These are phyloP conservation scores for Ploettnerulaceae sp. DNA, from an alignment of 2,329 filamentous ascomycete genomes.

Conservation along the genomic window DNA sequence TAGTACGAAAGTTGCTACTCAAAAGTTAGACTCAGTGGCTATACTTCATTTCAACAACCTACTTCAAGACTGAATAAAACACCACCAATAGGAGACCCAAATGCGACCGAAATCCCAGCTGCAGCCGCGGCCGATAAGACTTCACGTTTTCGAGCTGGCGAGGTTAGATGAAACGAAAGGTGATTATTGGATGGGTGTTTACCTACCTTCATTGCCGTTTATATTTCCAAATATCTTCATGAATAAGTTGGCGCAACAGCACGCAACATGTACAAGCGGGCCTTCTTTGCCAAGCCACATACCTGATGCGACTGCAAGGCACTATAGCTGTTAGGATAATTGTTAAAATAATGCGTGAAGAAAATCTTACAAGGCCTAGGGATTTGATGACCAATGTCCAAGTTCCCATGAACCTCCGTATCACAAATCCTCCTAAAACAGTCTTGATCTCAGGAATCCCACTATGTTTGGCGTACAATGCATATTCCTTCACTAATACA, in stretches of 20 bases:
- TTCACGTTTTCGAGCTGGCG: constrained; percentile 79
- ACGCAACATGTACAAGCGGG: constrained; percentile 90
- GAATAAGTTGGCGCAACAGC: constrained; percentile 90
- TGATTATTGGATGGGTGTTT: too few relatives aligned
- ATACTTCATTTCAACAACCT: constrained; percentile 20
- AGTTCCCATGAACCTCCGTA: constrained; percentile 74
- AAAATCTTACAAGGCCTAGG: constrained; percentile 65
- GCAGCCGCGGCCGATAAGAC: constrained; percentile 86
- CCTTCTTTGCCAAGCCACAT: constrained; percentile 98
- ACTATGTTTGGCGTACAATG: constrained; percentile 84
- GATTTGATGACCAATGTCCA: constrained; percentile 93
- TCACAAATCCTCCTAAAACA: constrained; percentile 88
- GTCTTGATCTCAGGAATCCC: constrained; percentile 99
- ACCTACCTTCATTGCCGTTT: constrained; percentile 75
- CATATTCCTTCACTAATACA: constrained; percentile 76
- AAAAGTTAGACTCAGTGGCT: constrained; percentile 8
- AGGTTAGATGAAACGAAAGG: too few relatives aligned
- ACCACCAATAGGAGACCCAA: constrained; percentile 72
- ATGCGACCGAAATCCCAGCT: constrained; percentile 54
- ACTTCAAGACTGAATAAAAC: constrained; percentile 94
- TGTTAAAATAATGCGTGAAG: too few relatives aligned
- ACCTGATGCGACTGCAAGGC: constrained; percentile 85
- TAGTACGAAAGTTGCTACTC: constrained; percentile 87
- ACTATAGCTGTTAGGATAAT: constrained; percentile 45
- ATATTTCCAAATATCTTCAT: constrained; percentile 83